Evolutionary conservation across 176 grass and related monocot genomes (phyloP).

Genomic region (Elymus sibiricus): DNA sequence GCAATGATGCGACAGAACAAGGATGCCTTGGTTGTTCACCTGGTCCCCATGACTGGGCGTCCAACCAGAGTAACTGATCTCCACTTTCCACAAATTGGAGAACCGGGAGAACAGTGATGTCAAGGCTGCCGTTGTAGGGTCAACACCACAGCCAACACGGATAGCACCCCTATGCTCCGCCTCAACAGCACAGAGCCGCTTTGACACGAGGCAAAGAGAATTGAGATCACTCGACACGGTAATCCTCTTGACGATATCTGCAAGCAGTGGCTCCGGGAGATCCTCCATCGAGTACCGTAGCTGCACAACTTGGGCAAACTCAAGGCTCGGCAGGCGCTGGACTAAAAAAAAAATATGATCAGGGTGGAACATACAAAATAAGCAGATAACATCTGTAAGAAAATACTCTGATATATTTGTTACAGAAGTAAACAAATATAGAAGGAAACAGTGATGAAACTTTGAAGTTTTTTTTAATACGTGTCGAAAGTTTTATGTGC

Average conservation of each 20-base stretch:
- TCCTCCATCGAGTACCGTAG: slow-evolving; percentile 41
- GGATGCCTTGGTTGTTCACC: slow-evolving; percentile 46
- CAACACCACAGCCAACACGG: slow-evolving; percentile 38
- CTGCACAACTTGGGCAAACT: background rate
- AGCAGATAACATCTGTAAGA: too few relatives aligned
- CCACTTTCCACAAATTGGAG: slow-evolving; percentile 57
- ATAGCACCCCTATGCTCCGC: slow-evolving; percentile 42
- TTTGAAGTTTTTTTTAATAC: background rate
- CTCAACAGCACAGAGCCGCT: slow-evolving; percentile 33
- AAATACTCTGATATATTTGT: too few relatives aligned
- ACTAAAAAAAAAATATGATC: background rate
- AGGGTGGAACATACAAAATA: background rate
- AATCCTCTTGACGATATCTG: slow-evolving; percentile 57
- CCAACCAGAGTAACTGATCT: slow-evolving; percentile 67
- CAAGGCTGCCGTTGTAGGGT: slow-evolving; percentile 49
- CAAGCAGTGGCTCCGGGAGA: slow-evolving; percentile 60
- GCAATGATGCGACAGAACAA: slow-evolving; percentile 44
- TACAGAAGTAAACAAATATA: too few relatives aligned
- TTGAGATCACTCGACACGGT: slow-evolving; percentile 37
- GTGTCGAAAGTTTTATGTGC: background rate
- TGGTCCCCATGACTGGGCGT: slow-evolving; percentile 46
- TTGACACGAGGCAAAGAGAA: slow-evolving; percentile 61
- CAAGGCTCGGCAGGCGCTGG: background rate
- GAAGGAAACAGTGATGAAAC: background rate
- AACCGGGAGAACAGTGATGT: slow-evolving; percentile 41